Percentiles rank a stretch among this genome's conserved stretches.
These are phyloP conservation scores for Podaxis mareebaensis DNA, from an alignment of 768 basidiomycete genomes.

Conservation along the genomic window DNA sequence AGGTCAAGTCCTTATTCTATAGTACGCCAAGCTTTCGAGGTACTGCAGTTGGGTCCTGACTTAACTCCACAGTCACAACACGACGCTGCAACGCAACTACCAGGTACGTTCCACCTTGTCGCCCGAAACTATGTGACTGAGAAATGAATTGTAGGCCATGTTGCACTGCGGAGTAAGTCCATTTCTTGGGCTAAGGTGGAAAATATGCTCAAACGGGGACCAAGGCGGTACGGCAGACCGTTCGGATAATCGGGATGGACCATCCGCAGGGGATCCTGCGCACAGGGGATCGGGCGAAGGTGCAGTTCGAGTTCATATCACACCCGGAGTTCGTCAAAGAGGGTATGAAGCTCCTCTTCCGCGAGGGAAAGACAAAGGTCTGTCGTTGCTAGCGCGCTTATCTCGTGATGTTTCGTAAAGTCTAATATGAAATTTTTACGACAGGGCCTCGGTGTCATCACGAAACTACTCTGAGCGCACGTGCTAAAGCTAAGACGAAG, in stretches of 20 bases:
- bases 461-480: constrained; percentile 44
- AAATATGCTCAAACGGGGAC: constrained; percentile 10
- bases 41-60: constrained; percentile 8
- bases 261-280: constrained; percentile 86
- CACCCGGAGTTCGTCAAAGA: constrained; percentile 91
- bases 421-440: constrained; percentile 12
- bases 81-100: constrained; percentile 90
- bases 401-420: background rate
- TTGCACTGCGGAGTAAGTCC: constrained; percentile 81
- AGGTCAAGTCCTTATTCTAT: constrained; percentile 90
- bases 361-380: constrained; percentile 96
- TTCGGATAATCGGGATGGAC: constrained; percentile 88
- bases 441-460: constrained; percentile 79
- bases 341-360: constrained; percentile 90
- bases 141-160: constrained; percentile 62
- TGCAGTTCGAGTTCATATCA: constrained; percentile 93
- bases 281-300: constrained; percentile 92
- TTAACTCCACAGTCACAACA: constrained; percentile 66
- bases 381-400: constrained; percentile 17
- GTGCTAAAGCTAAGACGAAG: background rate
- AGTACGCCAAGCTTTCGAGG: constrained; percentile 50
- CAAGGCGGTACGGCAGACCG: constrained; percentile 89
- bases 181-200: background rate
- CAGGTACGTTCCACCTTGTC: constrained; percentile 53
- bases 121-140: background rate